Conservation (phyloP, 2,329 filamentous ascomycete species). For the Atkinsonella hypoxylon region DNA sequence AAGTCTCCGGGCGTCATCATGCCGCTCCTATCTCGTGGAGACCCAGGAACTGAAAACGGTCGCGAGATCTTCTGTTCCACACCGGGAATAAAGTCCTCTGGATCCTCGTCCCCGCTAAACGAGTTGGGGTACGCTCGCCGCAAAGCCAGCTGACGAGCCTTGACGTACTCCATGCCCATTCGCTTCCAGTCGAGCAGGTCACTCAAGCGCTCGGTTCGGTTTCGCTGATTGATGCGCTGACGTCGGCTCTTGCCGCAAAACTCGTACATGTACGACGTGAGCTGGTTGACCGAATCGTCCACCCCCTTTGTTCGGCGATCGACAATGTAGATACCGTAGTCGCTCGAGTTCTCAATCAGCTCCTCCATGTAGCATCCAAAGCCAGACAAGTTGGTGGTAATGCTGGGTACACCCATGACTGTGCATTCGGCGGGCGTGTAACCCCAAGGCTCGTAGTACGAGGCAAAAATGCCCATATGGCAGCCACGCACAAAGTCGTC, state of each 20-base stretch:
- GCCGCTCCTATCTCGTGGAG: slow-evolving; percentile 76
- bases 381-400: slow-evolving; percentile 93
- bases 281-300: slow-evolving; percentile 93
- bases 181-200: slow-evolving; percentile 97
- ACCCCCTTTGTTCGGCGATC: slow-evolving; percentile 91
- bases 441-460: slow-evolving; percentile 98
- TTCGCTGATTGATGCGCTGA: slow-evolving; percentile 97
- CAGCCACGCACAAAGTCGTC: slow-evolving; percentile 97
- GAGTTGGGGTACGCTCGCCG: slow-evolving; percentile 83
- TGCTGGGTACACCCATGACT: slow-evolving; percentile 96
- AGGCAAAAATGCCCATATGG: slow-evolving; percentile 88
- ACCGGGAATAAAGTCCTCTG: slow-evolving; percentile 82
- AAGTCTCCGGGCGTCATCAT: slow-evolving; percentile 99
- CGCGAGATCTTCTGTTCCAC: slow-evolving; percentile 92
- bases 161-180: slow-evolving; percentile 99
- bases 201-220: slow-evolving; percentile 87
- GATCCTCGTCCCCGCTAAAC: slow-evolving; percentile 69
- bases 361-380: slow-evolving; percentile 99
- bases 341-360: slow-evolving; percentile 91
- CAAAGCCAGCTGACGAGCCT: slow-evolving; percentile 85
- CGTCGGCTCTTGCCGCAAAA: slow-evolving; percentile 87
- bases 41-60: slow-evolving; percentile 87
- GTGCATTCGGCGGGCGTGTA: slow-evolving; percentile 98
- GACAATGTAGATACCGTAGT: slow-evolving; percentile 98
- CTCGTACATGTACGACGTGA: slow-evolving; percentile 78